Evolutionary conservation across 1,139 yeast genomes (phyloP), one percentile per base, ranked within the genome.

Genomic region (Candida smagusa): DNA sequence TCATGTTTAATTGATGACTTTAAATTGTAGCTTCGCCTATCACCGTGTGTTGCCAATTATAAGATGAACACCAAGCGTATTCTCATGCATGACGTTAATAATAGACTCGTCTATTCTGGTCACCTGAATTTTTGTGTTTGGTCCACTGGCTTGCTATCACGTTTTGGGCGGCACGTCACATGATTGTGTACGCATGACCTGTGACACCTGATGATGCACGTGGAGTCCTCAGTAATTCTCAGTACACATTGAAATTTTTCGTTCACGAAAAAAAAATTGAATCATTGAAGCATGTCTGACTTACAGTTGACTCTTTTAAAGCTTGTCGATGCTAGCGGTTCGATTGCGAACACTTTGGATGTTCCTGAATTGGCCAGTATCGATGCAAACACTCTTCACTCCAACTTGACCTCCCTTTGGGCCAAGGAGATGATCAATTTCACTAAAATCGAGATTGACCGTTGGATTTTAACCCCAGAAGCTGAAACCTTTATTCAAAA

Each of bases 401-500:
- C 96, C 22, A 90, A 89, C 30, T 77, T 92, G 54, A 84, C 86
- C 53, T 90, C 97, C 26, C 74, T 92, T 46, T 78, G 84, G 61
- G 90, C 97, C 42, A 84, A 84, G 61, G 76, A 79, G 43, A 90
- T 90, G 88, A 75, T 92, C 50, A 68, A 69, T 35, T 90, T 81
- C 69, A 71, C 77, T 52, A 79, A 87, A 48, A 73, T 81, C 41
- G 97, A 90, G 59, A 70, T 74, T 41, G 95, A 90, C 49, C 64
- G 71, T 46, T 90, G 92, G 84, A 65, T 72, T 22, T 75, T 90
- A 48, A 84, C 95, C 12, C 65, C 65, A 12, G 99, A 92, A 66
- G 98, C 95, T 32, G 67, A 80, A 49, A 89, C 86, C 36, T 86
- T 90, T 47, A 74, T 86, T 22, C 59, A 65, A 12, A 66, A 84